These are phyloP conservation scores for Hyaloscypha hepaticicola DNA, from an alignment of 495 filamentous ascomycete genomes.

Conservation along the genomic window DNA sequence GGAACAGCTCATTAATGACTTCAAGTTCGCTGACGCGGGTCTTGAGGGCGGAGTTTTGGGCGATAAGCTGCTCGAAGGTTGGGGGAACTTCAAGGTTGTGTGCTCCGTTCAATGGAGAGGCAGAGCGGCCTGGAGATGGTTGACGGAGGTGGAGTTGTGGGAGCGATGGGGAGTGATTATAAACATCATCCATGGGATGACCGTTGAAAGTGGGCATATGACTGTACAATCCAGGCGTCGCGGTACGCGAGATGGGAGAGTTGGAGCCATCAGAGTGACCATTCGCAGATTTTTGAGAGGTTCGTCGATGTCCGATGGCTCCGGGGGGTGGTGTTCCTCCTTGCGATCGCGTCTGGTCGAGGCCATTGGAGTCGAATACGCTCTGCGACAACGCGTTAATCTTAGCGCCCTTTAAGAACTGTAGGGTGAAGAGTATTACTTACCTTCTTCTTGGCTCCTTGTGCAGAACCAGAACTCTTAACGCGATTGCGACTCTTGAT, in stretches of 20 bases:
- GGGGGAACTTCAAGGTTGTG: constrained; percentile 73
- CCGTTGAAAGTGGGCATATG: constrained; percentile 72
- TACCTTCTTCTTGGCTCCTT: constrained; percentile 88
- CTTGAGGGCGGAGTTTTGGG: constrained; percentile 77
- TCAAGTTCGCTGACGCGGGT: constrained; percentile 92
- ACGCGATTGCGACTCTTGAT: constrained; percentile 99
- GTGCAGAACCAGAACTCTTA: constrained; percentile 75
- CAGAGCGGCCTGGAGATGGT: constrained; percentile 64
- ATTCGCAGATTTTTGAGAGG: constrained; percentile 69
- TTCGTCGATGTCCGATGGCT: constrained; percentile 49
- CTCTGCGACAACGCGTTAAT: constrained; percentile 35
- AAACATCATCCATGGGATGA: constrained; percentile 61
- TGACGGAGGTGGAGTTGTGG: constrained; percentile 54
- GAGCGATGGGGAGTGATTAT: constrained; percentile 60
- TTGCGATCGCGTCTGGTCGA: constrained; percentile 56
- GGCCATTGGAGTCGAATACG: constrained; percentile 58
- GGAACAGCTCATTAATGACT: constrained; percentile 91
- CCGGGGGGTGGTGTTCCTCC: constrained; percentile 49
- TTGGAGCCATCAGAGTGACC: constrained; percentile 76
- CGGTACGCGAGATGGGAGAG: constrained; percentile 84
- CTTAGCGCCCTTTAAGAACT: background rate
- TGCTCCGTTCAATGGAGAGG: constrained; percentile 69
- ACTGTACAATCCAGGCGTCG: constrained; percentile 70
- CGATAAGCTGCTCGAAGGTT: constrained; percentile 75
- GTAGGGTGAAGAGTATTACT: constrained; percentile 24